Base-by-base conservation (phyloP, 225 moss, liverwort and hornwort genomes). In the Bryum argenteum region DNA sequence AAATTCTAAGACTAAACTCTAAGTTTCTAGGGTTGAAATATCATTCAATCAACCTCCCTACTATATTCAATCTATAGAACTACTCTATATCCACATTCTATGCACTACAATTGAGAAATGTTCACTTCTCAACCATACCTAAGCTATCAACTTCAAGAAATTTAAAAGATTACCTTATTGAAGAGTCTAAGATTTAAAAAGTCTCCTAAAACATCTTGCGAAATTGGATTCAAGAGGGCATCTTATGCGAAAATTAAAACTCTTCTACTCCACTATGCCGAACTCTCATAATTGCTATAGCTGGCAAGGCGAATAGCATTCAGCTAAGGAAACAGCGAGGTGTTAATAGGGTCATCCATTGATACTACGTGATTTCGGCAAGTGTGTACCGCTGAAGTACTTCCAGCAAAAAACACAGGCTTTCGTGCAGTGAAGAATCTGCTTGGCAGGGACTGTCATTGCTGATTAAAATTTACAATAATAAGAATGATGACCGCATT, bases 401-500 rank as follows among this genome's bases (percentile, higher is more conserved):
- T 37, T 22, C 58, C n/a, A 22, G 2, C 75, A 38, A 26, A 22
- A 42, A 37, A 62, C 14, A 2, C 18, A 43, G 28, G 21, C 53
- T 56, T 24, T 38, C 18, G 2, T 45, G 40, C 12, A 67, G 4
- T 39, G 20, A 23, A 66, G 14, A 64, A 67, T 67, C 61, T 60
- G 26, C 26, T 63, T 11, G 3, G 11, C 38, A 63, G 48, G n/a
- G 19, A 67, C 42, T 24, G 59, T 12, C 24, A 50, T 14, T 63
- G 19, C 51, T 61, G 23, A 33, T 33, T 0, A 38, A 38, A 64
- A 45, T 26, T 23, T 79, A 68, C 67, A 82, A 9, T 60, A 69
- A 15, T 54, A 66, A 58, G 41, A 77, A 70, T 43, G 39, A 44
- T 41, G 61, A 70, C 58, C 13, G 40, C 37, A 68, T 64, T 38